A percentile compares a stretch with the other conserved stretches of the same genome.
Evolutionary conservation across 2,329 filamentous ascomycete species (phyloP).

Genomic region (Orbilia brochopaga): DNA sequence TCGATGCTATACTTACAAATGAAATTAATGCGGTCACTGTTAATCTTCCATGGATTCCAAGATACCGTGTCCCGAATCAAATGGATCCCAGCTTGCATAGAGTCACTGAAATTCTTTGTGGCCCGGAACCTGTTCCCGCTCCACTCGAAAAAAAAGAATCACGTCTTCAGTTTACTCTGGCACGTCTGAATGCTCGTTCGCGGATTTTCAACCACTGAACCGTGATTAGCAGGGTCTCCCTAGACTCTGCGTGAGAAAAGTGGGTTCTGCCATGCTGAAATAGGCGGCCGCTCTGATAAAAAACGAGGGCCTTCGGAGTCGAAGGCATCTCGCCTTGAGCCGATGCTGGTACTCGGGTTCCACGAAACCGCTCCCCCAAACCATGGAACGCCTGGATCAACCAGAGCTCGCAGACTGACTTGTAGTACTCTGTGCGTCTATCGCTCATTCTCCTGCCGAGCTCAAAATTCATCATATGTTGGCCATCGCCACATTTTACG

Average conservation of each 20-base stretch:
- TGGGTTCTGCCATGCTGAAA: not conserved
- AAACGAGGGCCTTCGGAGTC: not conserved
- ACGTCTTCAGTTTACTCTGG: constrained; percentile 15
- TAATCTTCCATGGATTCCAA: too few relatives aligned
- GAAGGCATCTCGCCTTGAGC: not conserved
- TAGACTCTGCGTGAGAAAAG: constrained; percentile 13
- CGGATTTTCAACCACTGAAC: constrained; percentile 43
- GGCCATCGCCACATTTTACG: too few relatives aligned
- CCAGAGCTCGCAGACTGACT: too few relatives aligned
- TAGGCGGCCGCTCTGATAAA: not conserved
- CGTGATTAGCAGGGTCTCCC: constrained; percentile 49
- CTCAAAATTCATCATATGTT: too few relatives aligned
- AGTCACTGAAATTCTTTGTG: too few relatives aligned
- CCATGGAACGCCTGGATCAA: not conserved
- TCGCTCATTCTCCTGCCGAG: too few relatives aligned
- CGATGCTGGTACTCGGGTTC: not conserved
- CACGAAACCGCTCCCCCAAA: not conserved
- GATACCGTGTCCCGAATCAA: too few relatives aligned
- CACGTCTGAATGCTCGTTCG: constrained; percentile 19
- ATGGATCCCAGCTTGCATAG: too few relatives aligned
- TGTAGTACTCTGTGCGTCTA: too few relatives aligned
- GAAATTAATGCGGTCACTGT: too few relatives aligned
- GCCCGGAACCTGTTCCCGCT: not conserved
- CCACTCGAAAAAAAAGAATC: constrained; percentile 1
- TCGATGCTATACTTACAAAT: too few relatives aligned